These are phyloP conservation scores for Mycosphaerella arachidis DNA, from an alignment of 2,329 filamentous ascomycete species.

Conservation along the genomic window DNA sequence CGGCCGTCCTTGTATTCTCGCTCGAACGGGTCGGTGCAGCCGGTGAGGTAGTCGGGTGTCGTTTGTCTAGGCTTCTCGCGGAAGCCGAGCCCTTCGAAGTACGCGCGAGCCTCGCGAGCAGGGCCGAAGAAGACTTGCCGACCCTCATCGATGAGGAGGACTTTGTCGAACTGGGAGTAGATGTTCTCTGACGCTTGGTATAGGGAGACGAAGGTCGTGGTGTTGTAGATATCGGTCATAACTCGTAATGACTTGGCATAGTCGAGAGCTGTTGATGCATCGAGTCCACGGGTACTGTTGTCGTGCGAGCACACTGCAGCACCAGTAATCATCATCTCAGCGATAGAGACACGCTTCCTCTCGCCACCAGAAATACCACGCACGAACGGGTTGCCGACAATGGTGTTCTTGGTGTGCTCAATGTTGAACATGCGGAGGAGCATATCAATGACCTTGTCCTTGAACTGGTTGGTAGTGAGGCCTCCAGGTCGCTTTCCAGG, in stretches of 20 bases:
- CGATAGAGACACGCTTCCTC: conserved; percentile 47
- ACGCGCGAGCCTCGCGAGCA: conserved; percentile 59
- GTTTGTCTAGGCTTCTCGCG: conserved; percentile 71
- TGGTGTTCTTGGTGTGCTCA: conserved; percentile 77
- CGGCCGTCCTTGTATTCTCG: conserved; percentile 67
- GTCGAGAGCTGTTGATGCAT: conserved; percentile 47
- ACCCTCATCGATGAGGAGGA: conserved; percentile 73
- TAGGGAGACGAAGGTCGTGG: conserved; percentile 77
- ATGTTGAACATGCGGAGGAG: conserved; percentile 92
- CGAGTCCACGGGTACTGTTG: conserved; percentile 46
- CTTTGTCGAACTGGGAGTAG: conserved; percentile 79
- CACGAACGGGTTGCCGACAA: conserved; percentile 77
- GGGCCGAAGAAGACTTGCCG: conserved; percentile 73
- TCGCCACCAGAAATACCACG: conserved; percentile 61
- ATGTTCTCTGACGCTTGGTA: conserved; percentile 80
- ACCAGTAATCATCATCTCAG: conserved; percentile 47
- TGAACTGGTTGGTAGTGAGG: conserved; percentile 68
- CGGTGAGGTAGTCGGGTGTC: conserved; percentile 75
- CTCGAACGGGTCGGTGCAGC: conserved; percentile 79
- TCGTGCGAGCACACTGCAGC: conserved; percentile 40
- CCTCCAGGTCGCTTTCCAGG: conserved; percentile 74
- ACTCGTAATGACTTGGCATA: conserved; percentile 46
- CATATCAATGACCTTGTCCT: conserved; percentile 66
- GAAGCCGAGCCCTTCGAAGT: conserved; percentile 76
- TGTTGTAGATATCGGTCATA: conserved; percentile 78